Conservation (phyloP, 441 rosid species). For the Erodium moschatum region DNA sequence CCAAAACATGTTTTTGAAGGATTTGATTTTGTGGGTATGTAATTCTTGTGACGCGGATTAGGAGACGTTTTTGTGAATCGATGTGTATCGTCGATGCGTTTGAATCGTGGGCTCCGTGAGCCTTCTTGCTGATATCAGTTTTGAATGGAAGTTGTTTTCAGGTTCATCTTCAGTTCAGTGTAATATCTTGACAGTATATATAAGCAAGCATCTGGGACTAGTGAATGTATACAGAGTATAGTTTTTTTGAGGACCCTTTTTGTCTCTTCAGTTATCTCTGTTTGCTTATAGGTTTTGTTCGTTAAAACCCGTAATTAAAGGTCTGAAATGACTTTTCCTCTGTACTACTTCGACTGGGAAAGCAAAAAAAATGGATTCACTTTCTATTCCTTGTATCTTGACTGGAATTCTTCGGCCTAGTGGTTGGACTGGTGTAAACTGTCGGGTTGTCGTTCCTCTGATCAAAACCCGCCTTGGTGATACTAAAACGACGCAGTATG, state of each 20-base stretch:
- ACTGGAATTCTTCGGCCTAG: no score
- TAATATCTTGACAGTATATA: neutral
- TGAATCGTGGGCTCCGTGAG: neutral
- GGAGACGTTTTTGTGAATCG: neutral
- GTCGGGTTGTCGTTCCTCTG: no score
- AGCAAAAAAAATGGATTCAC: no score
- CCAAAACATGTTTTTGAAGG: neutral
- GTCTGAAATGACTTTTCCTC: no score
- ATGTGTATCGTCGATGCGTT: neutral
- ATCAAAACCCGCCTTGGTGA: no score
- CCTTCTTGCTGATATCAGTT: slow-evolving; percentile 6
- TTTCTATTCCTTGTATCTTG: no score
- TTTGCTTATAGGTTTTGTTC: neutral
- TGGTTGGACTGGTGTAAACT: no score
- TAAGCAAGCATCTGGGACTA: neutral
- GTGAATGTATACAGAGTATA: neutral
- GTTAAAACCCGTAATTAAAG: no score
- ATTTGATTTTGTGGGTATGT: slow-evolving; percentile 7
- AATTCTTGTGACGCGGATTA: neutral
- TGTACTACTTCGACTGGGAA: no score
- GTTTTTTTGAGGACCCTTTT: neutral
- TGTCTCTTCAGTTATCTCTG: neutral
- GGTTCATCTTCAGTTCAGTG: neutral
- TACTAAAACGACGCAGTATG: no score
- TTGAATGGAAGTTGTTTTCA: slow-evolving; percentile 1